Evolutionary conservation across 129 eudicot genomes (phyloP), one percentile per base, ranked within the genome.

Genomic region (Helichrysum umbraculigerum): DNA sequence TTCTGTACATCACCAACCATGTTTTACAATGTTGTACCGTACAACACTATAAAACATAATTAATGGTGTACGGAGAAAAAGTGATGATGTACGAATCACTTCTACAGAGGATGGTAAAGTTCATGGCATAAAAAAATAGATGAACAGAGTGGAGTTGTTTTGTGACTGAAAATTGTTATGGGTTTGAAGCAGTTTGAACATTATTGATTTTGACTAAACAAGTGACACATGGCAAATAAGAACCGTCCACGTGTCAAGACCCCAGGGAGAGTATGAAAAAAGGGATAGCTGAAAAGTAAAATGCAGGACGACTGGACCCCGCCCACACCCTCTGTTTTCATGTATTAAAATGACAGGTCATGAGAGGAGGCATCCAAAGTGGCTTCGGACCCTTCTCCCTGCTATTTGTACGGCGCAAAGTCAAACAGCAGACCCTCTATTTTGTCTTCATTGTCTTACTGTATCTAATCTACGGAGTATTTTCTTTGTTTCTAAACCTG

Each of bases 231-330:
- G 74, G 70, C 70, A 66, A 79, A 39, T 73, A 22, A 52, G 20
- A 80, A 70, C 71, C 65, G 83, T 67, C 70, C 79, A 66, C 75
- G 75, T 80, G 83, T 80, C 75, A 20, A 32, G 11, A 20, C 83
- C 79, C 83, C 70, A 57, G 60, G 57, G 16, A 56, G 66, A 66
- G 30, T 20, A 52, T 4, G 28, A 6, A 6, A 57, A 79, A 72
- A 52, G 33, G 78, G 68, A 6, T 30, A 21, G 63, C 56, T 66
- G 60, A 68, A 73, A 74, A 73, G 78, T 76, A 60, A 78, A 42
- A 25, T 59, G 51, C 54, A 17, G 30, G 12, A 69, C 28, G 0
- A 72, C 59, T 72, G 82, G 78, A 57, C 69, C 74, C 83, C 78
- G 4, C 28, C 8, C 61, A 9, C 37, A 17, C 51, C 33, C 47